Conservation (phyloP, 306 rosid genomes). For the Trifolium pratense region DNA sequence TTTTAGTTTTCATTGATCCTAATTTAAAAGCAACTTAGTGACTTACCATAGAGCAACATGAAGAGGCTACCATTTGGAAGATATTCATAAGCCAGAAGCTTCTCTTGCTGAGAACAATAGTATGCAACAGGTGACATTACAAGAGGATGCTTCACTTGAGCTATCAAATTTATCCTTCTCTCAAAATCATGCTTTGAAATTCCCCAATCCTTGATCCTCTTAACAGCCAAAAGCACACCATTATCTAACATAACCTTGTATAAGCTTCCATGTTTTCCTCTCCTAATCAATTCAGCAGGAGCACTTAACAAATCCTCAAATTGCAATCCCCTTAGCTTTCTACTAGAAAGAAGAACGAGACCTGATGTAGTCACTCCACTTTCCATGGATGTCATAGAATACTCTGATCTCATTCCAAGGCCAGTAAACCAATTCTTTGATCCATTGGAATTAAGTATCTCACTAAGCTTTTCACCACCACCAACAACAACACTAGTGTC, state of each 20-base stretch:
- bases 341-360: slow-evolving; percentile 54
- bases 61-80: slow-evolving; percentile 77
- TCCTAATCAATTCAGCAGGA: slow-evolving; percentile 73
- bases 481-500: slow-evolving; percentile 22
- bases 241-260: slow-evolving; percentile 66
- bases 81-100: slow-evolving; percentile 72
- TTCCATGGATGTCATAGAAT: slow-evolving; percentile 60
- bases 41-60: slow-evolving; percentile 68
- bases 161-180: slow-evolving; percentile 57
- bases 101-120: slow-evolving; percentile 75
- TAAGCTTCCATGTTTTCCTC: slow-evolving; percentile 76
- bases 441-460: slow-evolving; percentile 44
- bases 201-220: slow-evolving; percentile 74
- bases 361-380: slow-evolving; percentile 48
- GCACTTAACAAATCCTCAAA: slow-evolving; percentile 75
- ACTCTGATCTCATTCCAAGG: slow-evolving; percentile 48
- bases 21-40: no score
- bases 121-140: slow-evolving; percentile 67
- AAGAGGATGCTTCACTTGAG: slow-evolving; percentile 54
- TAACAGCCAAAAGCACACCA: slow-evolving; percentile 64
- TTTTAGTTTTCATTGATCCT: no score
- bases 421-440: slow-evolving; percentile 37
- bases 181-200: slow-evolving; percentile 58
- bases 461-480: slow-evolving; percentile 41
- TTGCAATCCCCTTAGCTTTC: slow-evolving; percentile 43